Evolutionary conservation across 306 rosid species (phyloP).

Genomic region (Vigna unguiculata): DNA sequence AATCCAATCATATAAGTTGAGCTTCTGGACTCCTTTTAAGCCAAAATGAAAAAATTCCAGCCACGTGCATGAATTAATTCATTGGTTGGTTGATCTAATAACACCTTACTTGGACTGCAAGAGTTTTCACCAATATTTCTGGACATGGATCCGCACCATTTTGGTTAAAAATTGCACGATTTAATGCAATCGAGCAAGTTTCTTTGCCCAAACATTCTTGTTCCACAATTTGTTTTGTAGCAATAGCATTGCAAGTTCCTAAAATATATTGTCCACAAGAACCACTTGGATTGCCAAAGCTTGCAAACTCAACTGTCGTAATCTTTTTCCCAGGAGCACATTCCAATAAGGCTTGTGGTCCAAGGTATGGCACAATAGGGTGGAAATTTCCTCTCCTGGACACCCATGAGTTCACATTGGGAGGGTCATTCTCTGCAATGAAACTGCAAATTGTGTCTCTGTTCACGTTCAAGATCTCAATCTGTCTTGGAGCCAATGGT

Average conservation of each 20-base stretch:
- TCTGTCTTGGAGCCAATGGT: slow-evolving; percentile 39
- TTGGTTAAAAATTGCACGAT: slow-evolving; percentile 47
- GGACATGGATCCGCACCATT: slow-evolving; percentile 52
- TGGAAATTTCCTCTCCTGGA: slow-evolving; percentile 47
- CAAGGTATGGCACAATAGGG: neutral
- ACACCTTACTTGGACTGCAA: slow-evolving; percentile 73
- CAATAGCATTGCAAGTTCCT: slow-evolving; percentile 59
- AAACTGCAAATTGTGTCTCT: slow-evolving; percentile 80
- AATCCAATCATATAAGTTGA: neutral
- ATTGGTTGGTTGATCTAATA: neutral
- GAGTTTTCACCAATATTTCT: slow-evolving; percentile 44
- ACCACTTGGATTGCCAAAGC: slow-evolving; percentile 80
- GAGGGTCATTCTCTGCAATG: slow-evolving; percentile 56
- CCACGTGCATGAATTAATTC: too few species aligned
- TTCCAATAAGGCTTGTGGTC: slow-evolving; percentile 51
- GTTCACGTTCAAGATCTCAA: slow-evolving; percentile 64
- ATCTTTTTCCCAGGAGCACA: slow-evolving; percentile 62
- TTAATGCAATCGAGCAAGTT: slow-evolving; percentile 54
- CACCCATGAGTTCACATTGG: slow-evolving; percentile 67
- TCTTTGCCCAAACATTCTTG: slow-evolving; percentile 68
- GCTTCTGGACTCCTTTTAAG: neutral
- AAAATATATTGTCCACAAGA: slow-evolving; percentile 53
- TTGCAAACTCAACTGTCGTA: slow-evolving; percentile 64
- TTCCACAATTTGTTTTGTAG: slow-evolving; percentile 51
- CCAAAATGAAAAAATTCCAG: neutral